Conservation (phyloP, 805 yeast species). For the Ogataea paradorogensis region DNA sequence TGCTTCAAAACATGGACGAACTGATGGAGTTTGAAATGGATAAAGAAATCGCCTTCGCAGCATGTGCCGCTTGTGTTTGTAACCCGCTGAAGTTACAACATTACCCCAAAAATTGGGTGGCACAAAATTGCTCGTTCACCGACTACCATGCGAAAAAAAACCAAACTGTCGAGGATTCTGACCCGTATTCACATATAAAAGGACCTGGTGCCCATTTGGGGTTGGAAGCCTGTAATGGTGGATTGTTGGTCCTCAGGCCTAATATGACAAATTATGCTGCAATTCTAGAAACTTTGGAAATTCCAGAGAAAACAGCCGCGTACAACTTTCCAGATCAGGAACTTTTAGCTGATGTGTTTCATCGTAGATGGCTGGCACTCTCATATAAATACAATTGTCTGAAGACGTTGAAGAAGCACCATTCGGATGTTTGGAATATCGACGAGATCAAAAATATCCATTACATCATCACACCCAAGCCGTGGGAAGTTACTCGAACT, state of each 20-base stretch:
- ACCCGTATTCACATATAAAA: constrained; percentile 17
- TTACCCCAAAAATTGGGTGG: constrained; percentile 53
- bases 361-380: constrained; percentile 47
- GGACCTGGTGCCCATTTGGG: constrained; percentile 45
- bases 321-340: constrained; percentile 62
- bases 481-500: constrained; percentile 47
- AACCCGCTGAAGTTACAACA: constrained; percentile 51
- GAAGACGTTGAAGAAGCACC: constrained; percentile 47
- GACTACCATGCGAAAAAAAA: constrained; percentile 29
- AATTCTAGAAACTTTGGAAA: constrained; percentile 40
- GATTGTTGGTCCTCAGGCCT: constrained; percentile 52
- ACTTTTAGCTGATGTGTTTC: constrained; percentile 51
- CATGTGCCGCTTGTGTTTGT: constrained; percentile 61
- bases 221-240: constrained; percentile 56
- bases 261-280: constrained; percentile 33
- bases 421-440: constrained; percentile 45
- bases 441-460: constrained; percentile 53
- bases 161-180: constrained; percentile 11
- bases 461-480: constrained; percentile 57
- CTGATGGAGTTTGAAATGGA: constrained; percentile 45
- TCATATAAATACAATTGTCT: constrained; percentile 55
- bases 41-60: constrained; percentile 44
- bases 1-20: constrained; percentile 57
- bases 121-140: constrained; percentile 50
- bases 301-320: constrained; percentile 35